Evolutionary conservation across 331 rosid species (phyloP).

Genomic region (Dryas integrifolia): DNA sequence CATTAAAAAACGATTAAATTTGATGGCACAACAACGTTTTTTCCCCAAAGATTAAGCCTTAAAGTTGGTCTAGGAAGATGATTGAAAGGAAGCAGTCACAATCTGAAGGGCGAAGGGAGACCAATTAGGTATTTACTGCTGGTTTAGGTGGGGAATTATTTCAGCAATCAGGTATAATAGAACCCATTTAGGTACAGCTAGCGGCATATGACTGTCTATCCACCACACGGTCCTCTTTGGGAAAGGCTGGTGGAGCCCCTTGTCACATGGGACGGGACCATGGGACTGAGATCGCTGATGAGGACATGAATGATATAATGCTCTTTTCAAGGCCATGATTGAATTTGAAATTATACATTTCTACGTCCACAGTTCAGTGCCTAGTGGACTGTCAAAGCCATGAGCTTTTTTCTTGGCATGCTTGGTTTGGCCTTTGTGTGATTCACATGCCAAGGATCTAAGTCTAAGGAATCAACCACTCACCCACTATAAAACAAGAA

Average conservation of each 20-base stretch:
- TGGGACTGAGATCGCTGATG: background rate
- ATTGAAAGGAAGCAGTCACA: conserved; percentile 14
- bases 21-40: conserved; percentile 6
- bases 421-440: background rate
- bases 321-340: conserved; percentile 24
- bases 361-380: no score
- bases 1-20: background rate
- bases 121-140: background rate
- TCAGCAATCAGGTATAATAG: conserved; percentile 21
- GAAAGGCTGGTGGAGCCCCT: conserved; percentile 46
- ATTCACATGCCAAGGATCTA: no score
- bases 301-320: conserved; percentile 17
- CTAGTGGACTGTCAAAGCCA: background rate
- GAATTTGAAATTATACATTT: conserved; percentile 16
- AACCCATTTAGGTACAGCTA: conserved; percentile 43
- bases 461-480: no score
- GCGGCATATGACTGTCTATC: conserved; percentile 47
- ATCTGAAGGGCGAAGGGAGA: conserved; percentile 16
- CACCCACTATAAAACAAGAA: no score
- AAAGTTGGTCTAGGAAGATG: background rate
- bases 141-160: conserved; percentile 19
- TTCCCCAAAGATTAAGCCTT: background rate
- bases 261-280: conserved; percentile 41
- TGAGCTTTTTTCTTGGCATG: background rate
- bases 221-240: conserved; percentile 32